Evolutionary conservation across 2,329 filamentous ascomycete species (phyloP).

Genomic region (Neocucurbitaria cava): DNA sequence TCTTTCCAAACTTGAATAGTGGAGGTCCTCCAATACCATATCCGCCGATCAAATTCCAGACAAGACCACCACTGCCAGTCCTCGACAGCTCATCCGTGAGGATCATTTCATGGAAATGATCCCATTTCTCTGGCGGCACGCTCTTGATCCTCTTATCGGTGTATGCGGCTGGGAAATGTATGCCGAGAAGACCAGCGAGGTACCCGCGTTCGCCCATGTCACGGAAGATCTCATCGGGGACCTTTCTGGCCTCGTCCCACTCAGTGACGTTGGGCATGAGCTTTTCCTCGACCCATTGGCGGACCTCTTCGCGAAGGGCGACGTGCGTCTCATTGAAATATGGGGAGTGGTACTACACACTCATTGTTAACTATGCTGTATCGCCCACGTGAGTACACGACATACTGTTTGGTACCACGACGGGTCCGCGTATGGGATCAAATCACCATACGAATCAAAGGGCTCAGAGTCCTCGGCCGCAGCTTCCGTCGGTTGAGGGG

Average conservation of each 20-base stretch:
- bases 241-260: conserved; percentile 95
- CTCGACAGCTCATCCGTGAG: conserved; percentile 94
- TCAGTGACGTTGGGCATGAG: conserved; percentile 92
- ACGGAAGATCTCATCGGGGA: conserved; percentile 90
- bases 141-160: conserved; percentile 74
- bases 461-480: conserved; percentile 69
- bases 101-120: conserved; percentile 97
- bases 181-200: conserved; percentile 76
- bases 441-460: conserved; percentile 81
- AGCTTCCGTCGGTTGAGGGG: conserved; percentile 46
- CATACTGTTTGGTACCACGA: conserved; percentile 93
- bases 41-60: conserved; percentile 95
- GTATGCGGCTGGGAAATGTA: conserved; percentile 72
- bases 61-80: conserved; percentile 85
- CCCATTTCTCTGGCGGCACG: conserved; percentile 89
- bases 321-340: conserved; percentile 96
- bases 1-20: conserved; percentile 88
- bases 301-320: conserved; percentile 86
- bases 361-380: conserved; percentile 6
- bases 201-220: conserved; percentile 75
- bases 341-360: conserved; percentile 82
- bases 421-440: conserved; percentile 91
- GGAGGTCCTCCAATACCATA: conserved; percentile 95
- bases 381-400: conserved; percentile 19
- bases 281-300: conserved; percentile 87